Evolutionary conservation across 768 basidiomycete genomes (phyloP), one percentile per base, ranked within the genome.

Genomic region (Pluteus cervinus): DNA sequence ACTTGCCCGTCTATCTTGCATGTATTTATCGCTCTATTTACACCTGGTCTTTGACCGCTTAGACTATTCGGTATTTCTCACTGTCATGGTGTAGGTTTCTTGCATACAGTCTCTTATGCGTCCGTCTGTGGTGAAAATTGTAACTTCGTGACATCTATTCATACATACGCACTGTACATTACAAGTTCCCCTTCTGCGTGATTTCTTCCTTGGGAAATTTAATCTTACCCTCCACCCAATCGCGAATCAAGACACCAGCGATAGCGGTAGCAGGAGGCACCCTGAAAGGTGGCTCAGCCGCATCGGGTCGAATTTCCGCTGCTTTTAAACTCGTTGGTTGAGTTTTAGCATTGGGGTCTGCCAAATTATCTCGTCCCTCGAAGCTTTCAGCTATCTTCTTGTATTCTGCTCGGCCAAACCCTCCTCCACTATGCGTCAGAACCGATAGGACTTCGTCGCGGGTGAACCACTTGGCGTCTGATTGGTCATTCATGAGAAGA

Each of bases 401-500:
- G 41, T 74, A 65, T 42, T 84, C 80, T 4, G 60, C 48, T 6
- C 58, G 54, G n/a, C 58, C 49, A 34, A 79, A 66, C 18, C 49
- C 75, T 5, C 80, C 81, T 3, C 63, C 54, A 3, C 58, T 56
- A 49, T 80, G 72, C n/a, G 62, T 56, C 14, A 96, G 63, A 5
- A 90, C 76, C 0, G 66, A 59, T 5, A 73, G 58, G 23, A 97
- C 68, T 48, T 90, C 80, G 12, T 74, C 73, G 3, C 86, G 79
- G 8, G 81, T 80, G 60, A 79, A 96, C 89, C 89, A 99, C 31
- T 73, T 74, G 1, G 91, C 92, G 52, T 97, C 92, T 92, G 51
- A 9, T 37, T 21, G n/a, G 23, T 17, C 18, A n/a, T n/a, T n/a
- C n/a, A n/a, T n/a, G 5, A 24, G 15, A 8, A 16, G 3, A 10